These are phyloP conservation scores for Drosera capensis DNA, from an alignment of 148 eudicot genomes.

Conservation along the genomic window DNA sequence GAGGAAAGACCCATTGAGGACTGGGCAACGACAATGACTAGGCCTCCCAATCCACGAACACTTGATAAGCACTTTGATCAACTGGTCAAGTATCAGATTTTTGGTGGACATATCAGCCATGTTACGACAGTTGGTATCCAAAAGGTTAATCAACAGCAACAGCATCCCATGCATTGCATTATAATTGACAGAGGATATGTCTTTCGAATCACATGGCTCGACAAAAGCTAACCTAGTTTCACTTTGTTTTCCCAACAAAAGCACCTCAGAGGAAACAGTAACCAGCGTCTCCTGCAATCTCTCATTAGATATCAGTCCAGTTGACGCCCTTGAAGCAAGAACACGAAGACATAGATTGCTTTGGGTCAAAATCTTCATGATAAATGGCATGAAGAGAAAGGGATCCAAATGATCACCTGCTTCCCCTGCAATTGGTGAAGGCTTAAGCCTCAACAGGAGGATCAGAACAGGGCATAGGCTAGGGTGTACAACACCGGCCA, in stretches of 20 bases:
- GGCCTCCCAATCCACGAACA: slow-evolving; percentile 81
- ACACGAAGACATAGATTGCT: slow-evolving; percentile 72
- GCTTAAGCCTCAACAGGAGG: slow-evolving; percentile 78
- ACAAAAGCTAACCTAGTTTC: slow-evolving; percentile 6
- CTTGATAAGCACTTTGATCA: slow-evolving; percentile 33
- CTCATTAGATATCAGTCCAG: slow-evolving; percentile 81
- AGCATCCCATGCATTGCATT: slow-evolving; percentile 83
- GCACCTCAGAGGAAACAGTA: slow-evolving; percentile 57
- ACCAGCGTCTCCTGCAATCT: slow-evolving; percentile 52
- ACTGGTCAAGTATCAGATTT: slow-evolving; percentile 44
- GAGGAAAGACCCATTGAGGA: slow-evolving; percentile 44
- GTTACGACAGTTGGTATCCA: slow-evolving; percentile 64
- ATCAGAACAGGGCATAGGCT: slow-evolving; percentile 88
- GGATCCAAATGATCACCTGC: slow-evolving; percentile 76
- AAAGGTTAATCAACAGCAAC: slow-evolving; percentile 61
- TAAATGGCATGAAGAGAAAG: slow-evolving; percentile 74
- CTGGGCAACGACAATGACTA: slow-evolving; percentile 49
- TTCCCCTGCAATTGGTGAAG: slow-evolving; percentile 84
- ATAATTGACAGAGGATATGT: slow-evolving; percentile 18
- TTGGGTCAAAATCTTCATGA: slow-evolving; percentile 67
- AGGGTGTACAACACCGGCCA: slow-evolving; percentile 70
- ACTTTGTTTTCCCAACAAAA: slow-evolving; percentile 18
- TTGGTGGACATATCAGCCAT: slow-evolving; percentile 45
- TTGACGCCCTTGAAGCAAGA: slow-evolving; percentile 81
- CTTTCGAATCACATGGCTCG: neutral